These are phyloP conservation scores for Hyphopichia fennica DNA, from an alignment of 1,139 yeast species.

Conservation along the genomic window DNA sequence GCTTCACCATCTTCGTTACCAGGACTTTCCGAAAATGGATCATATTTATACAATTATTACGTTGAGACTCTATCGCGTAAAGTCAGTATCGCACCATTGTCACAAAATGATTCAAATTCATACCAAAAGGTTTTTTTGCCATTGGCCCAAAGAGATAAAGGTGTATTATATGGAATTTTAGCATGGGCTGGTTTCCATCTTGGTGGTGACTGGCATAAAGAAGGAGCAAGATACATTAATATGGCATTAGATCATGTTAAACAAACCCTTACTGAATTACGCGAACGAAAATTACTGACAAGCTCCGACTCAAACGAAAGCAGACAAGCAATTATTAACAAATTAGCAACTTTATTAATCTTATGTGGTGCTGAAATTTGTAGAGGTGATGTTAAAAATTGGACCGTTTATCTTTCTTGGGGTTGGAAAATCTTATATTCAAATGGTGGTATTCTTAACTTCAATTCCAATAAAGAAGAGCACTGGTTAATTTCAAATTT, in stretches of 20 bases:
- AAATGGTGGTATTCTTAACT: constrained; percentile 61
- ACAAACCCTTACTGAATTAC: constrained; percentile 9
- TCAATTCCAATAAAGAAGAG: constrained; percentile 54
- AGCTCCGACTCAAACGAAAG: constrained; percentile 8
- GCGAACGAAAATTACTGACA: background rate
- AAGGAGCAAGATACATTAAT: constrained; percentile 47
- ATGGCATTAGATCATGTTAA: constrained; percentile 48
- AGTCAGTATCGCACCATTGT: constrained; percentile 64
- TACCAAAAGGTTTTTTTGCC: constrained; percentile 76
- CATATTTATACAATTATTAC: constrained; percentile 61
- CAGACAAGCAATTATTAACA: constrained; percentile 28
- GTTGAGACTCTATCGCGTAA: constrained; percentile 57
- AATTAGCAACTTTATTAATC: constrained; percentile 65
- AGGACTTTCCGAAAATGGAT: constrained; percentile 16
- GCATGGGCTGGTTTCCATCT: constrained; percentile 79
- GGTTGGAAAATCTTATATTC: constrained; percentile 57
- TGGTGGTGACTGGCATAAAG: constrained; percentile 45
- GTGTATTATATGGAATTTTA: constrained; percentile 66
- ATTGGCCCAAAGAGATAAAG: constrained; percentile 67
- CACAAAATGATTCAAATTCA: constrained; percentile 56
- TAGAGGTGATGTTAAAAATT: constrained; percentile 69
- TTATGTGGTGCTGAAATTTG: constrained; percentile 74
- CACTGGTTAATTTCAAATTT: constrained; percentile 80
- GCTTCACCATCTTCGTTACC: constrained; percentile 17
- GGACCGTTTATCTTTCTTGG: constrained; percentile 63